Percentiles rank a stretch among this genome's conserved stretches.
Evolutionary conservation across 345 rosid genomes (phyloP).

Genomic region (Aurinia saxatilis): DNA sequence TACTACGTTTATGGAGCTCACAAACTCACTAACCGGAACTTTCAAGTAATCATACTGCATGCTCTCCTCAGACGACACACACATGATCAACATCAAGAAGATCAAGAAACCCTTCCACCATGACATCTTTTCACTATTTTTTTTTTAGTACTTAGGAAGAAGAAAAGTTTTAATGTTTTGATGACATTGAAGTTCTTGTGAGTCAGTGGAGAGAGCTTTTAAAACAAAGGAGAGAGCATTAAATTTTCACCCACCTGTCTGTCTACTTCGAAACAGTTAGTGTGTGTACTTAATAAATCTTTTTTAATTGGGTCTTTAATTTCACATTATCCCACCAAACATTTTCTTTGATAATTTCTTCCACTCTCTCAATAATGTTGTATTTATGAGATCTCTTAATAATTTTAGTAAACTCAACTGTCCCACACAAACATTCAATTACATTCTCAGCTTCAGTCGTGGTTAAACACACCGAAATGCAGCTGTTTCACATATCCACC

Average conservation of each 20-base stretch:
- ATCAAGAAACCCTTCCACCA: conserved; percentile 16
- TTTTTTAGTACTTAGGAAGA: not conserved
- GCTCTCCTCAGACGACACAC: conserved; percentile 19
- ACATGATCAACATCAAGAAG: conserved; percentile 8
- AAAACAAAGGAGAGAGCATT: conserved; percentile 17
- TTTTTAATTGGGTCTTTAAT: conserved; percentile 15
- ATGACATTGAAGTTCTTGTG: conserved; percentile 14
- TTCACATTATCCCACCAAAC: conserved; percentile 24
- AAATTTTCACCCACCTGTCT: conserved; percentile 27
- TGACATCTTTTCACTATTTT: not conserved
- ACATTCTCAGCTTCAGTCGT: conserved; percentile 18
- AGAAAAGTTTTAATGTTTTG: not conserved
- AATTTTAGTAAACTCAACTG: conserved; percentile 13
- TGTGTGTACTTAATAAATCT: not conserved
- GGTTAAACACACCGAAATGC: not conserved
- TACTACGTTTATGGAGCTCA: conserved; percentile 32
- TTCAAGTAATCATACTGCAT: conserved; percentile 30
- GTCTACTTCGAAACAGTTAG: conserved; percentile 24
- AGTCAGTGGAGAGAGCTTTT: conserved; percentile 15
- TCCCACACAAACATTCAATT: not conserved
- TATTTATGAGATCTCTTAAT: conserved; percentile 1
- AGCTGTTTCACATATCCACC: conserved; percentile 7
- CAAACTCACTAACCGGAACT: conserved; percentile 40
- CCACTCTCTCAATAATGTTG: not conserved
- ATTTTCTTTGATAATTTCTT: conserved; percentile 9